Evolutionary conservation across 495 filamentous ascomycete species (phyloP).

Genomic region (Trichoderma asperelloides): DNA sequence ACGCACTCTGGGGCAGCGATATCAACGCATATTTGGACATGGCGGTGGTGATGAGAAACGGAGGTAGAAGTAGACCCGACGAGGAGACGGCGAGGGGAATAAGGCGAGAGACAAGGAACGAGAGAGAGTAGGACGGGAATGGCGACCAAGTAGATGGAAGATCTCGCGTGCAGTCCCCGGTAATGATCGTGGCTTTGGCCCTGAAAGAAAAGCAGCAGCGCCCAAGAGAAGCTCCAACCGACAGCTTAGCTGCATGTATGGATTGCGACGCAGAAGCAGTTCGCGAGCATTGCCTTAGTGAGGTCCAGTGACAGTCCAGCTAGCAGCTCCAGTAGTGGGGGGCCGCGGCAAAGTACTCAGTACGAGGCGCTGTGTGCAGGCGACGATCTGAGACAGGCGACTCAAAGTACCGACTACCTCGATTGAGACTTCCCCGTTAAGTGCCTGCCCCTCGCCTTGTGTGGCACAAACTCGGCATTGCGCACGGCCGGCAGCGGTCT

Average conservation of each 20-base stretch:
- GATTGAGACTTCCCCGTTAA: background rate
- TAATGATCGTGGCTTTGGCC: background rate
- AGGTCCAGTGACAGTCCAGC: conserved; percentile 13
- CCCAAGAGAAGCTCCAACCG: background rate
- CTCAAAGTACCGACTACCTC: background rate
- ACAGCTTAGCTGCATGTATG: background rate
- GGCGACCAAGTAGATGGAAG: background rate
- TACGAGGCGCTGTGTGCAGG: background rate
- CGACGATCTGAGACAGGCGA: background rate
- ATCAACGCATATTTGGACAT: conserved; percentile 39
- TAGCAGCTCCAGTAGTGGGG: conserved; percentile 12
- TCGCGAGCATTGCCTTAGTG: background rate
- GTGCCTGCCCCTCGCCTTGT: background rate
- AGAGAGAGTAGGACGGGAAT: background rate
- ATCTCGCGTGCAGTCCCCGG: background rate
- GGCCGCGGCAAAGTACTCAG: background rate
- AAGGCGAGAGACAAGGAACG: background rate
- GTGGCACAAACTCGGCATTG: background rate
- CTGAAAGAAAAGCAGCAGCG: background rate
- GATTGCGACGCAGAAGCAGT: background rate
- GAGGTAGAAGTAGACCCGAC: conserved; percentile 1
- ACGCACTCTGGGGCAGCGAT: conserved; percentile 39
- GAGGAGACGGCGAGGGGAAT: background rate
- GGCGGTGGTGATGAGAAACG: background rate
- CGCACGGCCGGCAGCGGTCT: background rate